Conservation (phyloP, 164 flowering plant species). For the Umbilicus rupestris region DNA sequence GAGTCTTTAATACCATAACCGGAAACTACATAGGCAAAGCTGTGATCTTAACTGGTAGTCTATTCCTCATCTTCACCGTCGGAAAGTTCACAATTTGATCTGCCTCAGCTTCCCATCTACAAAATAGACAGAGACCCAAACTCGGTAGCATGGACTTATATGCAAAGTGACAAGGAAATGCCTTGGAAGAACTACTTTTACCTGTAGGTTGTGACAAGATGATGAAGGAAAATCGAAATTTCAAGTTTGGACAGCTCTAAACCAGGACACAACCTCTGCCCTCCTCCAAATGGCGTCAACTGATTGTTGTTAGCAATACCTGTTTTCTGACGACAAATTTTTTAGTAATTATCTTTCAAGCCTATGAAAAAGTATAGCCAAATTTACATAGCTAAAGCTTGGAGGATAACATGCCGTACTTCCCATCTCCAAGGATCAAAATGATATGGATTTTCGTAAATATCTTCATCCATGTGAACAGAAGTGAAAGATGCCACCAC, state of each 20-base stretch:
- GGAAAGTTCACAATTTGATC: slow-evolving; percentile 71
- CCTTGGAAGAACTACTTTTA: slow-evolving; percentile 18
- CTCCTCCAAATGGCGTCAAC: slow-evolving; percentile 95
- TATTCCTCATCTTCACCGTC: slow-evolving; percentile 77
- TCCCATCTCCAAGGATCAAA: slow-evolving; percentile 99
- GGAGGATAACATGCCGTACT: slow-evolving; percentile 21
- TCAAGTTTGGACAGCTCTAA: slow-evolving; percentile 79
- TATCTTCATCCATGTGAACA: slow-evolving; percentile 74
- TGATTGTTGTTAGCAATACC: slow-evolving; percentile 21
- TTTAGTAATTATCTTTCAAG: no score
- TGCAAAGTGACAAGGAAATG: no score
- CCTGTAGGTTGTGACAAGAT: slow-evolving; percentile 74
- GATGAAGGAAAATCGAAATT: slow-evolving; percentile 87
- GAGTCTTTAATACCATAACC: not conserved
- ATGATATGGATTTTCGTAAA: slow-evolving; percentile 59
- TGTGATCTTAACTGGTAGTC: slow-evolving; percentile 61
- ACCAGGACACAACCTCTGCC: slow-evolving; percentile 92
- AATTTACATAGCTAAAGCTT: not conserved
- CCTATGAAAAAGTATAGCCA: no score
- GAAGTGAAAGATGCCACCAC: slow-evolving; percentile 73
- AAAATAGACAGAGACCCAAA: not conserved
- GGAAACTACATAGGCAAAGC: slow-evolving; percentile 13
- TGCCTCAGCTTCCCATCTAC: slow-evolving; percentile 80
- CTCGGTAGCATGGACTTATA: not conserved
- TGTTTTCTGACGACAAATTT: slow-evolving; percentile 21